These are phyloP conservation scores for Annulohypoxylon nitens DNA, from an alignment of 495 filamentous ascomycete species.

Conservation along the genomic window DNA sequence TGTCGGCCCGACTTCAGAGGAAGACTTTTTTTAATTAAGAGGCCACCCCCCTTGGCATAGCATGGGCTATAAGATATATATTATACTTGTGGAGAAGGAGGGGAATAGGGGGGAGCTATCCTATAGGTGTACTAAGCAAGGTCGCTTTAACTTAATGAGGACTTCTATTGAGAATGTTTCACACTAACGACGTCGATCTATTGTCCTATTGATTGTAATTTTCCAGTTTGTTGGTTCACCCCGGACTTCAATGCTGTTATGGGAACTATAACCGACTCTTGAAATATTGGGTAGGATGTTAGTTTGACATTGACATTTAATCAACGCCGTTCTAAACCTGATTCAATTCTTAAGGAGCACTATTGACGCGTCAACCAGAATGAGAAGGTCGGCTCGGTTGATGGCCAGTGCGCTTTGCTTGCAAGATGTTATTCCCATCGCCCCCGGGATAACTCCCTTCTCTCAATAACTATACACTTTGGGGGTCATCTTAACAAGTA, in stretches of 20 bases:
- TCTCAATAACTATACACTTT: too few species aligned
- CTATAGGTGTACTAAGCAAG: neutral
- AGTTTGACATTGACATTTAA: neutral
- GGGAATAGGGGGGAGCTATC: neutral
- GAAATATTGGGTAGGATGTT: neutral
- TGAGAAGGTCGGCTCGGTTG: neutral
- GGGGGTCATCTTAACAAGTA: too few species aligned
- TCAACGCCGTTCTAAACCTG: neutral
- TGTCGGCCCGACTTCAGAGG: neutral
- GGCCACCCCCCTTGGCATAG: neutral
- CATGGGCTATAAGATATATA: conserved; percentile 3
- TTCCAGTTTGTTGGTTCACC: neutral
- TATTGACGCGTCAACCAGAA: neutral
- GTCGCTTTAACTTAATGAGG: neutral
- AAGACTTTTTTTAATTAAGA: neutral
- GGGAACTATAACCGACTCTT: neutral
- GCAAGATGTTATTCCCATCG: neutral
- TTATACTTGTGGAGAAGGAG: conserved; percentile 9
- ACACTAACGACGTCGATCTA: neutral
- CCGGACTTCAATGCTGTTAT: neutral
- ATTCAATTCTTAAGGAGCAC: neutral
- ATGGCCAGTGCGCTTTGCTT: neutral
- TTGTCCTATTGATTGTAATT: neutral
- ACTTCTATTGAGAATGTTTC: neutral
- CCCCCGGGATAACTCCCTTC: neutral